Evolutionary conservation across 139 green algal genomes (phyloP).

Genomic region (Chlamydomonas asymmetrica): DNA sequence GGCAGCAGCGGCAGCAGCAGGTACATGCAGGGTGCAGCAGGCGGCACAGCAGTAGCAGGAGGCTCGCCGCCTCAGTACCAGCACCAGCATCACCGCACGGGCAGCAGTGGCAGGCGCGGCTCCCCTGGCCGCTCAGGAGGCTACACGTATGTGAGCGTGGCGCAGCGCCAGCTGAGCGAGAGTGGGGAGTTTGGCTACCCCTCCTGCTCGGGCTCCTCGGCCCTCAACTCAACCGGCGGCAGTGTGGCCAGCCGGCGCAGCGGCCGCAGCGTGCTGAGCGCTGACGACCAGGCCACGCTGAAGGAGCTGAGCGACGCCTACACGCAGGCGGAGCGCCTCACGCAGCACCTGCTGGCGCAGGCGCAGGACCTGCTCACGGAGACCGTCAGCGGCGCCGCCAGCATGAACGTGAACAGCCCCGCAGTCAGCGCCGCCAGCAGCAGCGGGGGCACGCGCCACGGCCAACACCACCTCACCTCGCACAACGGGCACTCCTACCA

Average conservation of each 20-base stretch:
- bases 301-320: constrained; percentile 36
- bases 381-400: background rate
- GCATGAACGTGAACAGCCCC: too few species aligned
- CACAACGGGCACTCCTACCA: too few species aligned
- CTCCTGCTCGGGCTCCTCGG: background rate
- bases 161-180: constrained; percentile 10
- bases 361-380: constrained; percentile 15
- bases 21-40: too few species aligned
- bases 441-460: background rate
- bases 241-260: constrained; percentile 5
- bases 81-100: too few species aligned
- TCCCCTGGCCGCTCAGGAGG: too few species aligned
- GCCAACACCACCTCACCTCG: too few species aligned
- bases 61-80: too few species aligned
- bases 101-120: too few species aligned
- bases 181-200: background rate
- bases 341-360: constrained; percentile 34
- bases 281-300: constrained; percentile 26
- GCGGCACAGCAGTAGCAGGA: too few species aligned
- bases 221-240: constrained; percentile 6
- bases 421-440: constrained; percentile 1
- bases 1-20: too few species aligned
- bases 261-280: constrained; percentile 16
- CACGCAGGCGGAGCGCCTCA: constrained; percentile 21
- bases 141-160: too few species aligned